A percentile compares a stretch with the other conserved stretches of the same genome.
phyloP scores from a whole-genome alignment of 2,329 filamentous ascomycete genomes.

The Blumeriella jaapii region DNA sequence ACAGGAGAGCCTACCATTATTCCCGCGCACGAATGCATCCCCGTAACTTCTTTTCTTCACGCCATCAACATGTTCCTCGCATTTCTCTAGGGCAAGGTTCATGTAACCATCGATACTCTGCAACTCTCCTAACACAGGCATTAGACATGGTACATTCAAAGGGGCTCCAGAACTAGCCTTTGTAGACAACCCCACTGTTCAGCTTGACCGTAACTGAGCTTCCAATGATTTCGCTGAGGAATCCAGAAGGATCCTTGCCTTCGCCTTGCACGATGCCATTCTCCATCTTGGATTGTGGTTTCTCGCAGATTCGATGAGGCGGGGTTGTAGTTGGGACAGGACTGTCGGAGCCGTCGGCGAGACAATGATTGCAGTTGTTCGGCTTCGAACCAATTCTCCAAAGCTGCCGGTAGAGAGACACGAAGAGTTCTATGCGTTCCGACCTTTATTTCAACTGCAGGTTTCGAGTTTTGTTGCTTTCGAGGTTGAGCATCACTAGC shows the following conservation, averaged over 20 bases:
- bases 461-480: too few relatives aligned
- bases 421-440: too few relatives aligned
- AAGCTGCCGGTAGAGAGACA: too few relatives aligned
- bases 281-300: constrained; percentile 47
- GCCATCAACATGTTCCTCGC: constrained; percentile 81
- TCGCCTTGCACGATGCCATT: constrained; percentile 55
- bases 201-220: constrained; percentile 92
- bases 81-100: constrained; percentile 98
- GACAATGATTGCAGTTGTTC: too few relatives aligned
- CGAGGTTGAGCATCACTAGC: too few relatives aligned
- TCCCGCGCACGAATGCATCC: constrained; percentile 90
- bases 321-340: constrained; percentile 4
- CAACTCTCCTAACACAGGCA: constrained; percentile 57
- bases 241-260: constrained; percentile 85
- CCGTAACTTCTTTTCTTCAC: constrained; percentile 74
- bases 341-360: background rate
- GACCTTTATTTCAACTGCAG: too few relatives aligned
- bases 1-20: constrained; percentile 58
- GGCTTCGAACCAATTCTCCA: too few relatives aligned
- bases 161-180: constrained; percentile 46
- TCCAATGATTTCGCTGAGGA: constrained; percentile 88
- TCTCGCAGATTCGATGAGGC: background rate
- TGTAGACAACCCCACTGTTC: constrained; percentile 97
- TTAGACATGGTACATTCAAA: constrained; percentile 11
- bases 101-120: constrained; percentile 98